These are phyloP conservation scores for Aspergillus tubingensis DNA, from an alignment of 2,329 filamentous ascomycete species.

Conservation along the genomic window DNA sequence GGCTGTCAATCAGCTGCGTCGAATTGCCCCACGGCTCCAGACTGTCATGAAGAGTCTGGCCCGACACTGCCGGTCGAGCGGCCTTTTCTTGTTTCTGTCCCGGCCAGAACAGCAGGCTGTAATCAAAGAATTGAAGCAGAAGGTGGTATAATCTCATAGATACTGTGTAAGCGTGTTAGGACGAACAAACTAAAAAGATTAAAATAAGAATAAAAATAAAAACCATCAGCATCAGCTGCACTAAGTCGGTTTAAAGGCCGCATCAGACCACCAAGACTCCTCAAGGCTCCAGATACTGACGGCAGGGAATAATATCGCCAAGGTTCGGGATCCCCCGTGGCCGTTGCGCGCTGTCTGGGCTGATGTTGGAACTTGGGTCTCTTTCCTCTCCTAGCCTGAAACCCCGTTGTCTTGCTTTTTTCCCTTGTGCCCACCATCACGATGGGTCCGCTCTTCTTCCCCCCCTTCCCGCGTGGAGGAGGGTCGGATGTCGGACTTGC, in stretches of 20 bases:
- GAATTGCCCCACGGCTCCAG: neutral
- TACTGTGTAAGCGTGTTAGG: too few species aligned
- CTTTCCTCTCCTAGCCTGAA: slow-evolving; percentile 5
- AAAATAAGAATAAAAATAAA: too few species aligned
- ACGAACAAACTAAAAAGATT: too few species aligned
- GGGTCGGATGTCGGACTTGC: slow-evolving; percentile 1
- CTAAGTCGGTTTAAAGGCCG: neutral
- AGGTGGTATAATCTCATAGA: too few species aligned
- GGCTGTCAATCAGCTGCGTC: neutral
- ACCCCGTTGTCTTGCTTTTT: slow-evolving; percentile 4
- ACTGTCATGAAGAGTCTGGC: neutral
- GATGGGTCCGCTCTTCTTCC: slow-evolving; percentile 3
- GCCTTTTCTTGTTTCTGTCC: neutral
- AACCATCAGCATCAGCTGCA: neutral
- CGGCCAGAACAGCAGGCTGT: neutral
- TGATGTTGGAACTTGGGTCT: slow-evolving; percentile 3
- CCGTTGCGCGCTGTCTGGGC: slow-evolving; percentile 9
- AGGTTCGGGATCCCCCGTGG: slow-evolving; percentile 8
- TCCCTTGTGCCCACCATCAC: slow-evolving; percentile 1
- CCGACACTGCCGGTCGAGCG: neutral
- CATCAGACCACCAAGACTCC: slow-evolving; percentile 5
- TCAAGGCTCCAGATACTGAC: neutral
- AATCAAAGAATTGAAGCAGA: too few species aligned
- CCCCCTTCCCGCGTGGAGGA: slow-evolving; percentile 9
- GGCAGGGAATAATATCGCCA: slow-evolving; percentile 1